phyloP scores from a whole-genome alignment of 805 yeast genomes.

The Nakazawaea siamensis region DNA sequence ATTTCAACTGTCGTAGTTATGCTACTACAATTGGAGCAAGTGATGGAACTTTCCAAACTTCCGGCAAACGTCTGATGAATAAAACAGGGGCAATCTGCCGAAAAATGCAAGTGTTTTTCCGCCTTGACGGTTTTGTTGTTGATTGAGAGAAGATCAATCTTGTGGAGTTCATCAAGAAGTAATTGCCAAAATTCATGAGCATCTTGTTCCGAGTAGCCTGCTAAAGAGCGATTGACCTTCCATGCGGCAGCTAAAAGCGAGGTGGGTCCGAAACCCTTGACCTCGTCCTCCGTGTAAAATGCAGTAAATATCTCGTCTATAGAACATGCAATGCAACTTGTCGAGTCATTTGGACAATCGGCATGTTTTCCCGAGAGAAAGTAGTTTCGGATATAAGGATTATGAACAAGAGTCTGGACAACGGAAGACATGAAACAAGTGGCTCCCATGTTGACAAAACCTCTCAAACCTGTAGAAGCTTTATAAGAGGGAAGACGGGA shows the following conservation, averaged over 20 bases:
- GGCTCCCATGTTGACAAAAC: slow-evolving; percentile 90
- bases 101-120: slow-evolving; percentile 7
- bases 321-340: slow-evolving; percentile 75
- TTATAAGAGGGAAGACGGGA: slow-evolving; percentile 37
- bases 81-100: slow-evolving; percentile 56
- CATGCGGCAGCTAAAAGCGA: slow-evolving; percentile 78
- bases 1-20: slow-evolving; percentile 77
- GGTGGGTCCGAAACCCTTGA: slow-evolving; percentile 75
- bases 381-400: slow-evolving; percentile 75
- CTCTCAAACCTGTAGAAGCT: slow-evolving; percentile 74
- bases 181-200: slow-evolving; percentile 98
- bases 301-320: slow-evolving; percentile 70
- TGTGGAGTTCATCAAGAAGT: slow-evolving; percentile 76
- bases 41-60: slow-evolving; percentile 68
- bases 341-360: slow-evolving; percentile 33
- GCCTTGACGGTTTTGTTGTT: slow-evolving; percentile 12
- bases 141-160: slow-evolving; percentile 22
- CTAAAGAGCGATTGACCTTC: slow-evolving; percentile 75
- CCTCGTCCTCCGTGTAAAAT: slow-evolving; percentile 56
- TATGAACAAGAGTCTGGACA: slow-evolving; percentile 84
- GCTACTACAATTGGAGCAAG: slow-evolving; percentile 60
- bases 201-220: slow-evolving; percentile 96
- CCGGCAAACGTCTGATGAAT: slow-evolving; percentile 83
- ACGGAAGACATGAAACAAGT: slow-evolving; percentile 95
- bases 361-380: slow-evolving; percentile 71